These are phyloP conservation scores for Annona cherimola DNA, from an alignment of 164 flowering plant species.

Conservation along the genomic window DNA sequence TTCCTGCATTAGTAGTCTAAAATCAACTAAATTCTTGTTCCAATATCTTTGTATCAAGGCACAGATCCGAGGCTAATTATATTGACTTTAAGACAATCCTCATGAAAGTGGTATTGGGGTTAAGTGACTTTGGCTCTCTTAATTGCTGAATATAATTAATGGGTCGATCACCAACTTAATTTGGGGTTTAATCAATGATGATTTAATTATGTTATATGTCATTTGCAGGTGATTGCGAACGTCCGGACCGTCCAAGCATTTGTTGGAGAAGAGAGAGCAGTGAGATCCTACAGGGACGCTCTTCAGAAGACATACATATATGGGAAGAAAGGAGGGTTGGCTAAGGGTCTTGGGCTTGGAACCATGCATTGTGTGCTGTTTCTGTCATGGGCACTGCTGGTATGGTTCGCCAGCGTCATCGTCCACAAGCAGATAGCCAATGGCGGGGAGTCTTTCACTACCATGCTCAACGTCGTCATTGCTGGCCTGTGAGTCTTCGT, in stretches of 20 bases:
- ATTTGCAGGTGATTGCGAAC: constrained; percentile 73
- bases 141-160: too few relatives aligned
- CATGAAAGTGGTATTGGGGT: too few relatives aligned
- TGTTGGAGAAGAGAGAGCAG: constrained; percentile 87
- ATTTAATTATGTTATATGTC: too few relatives aligned
- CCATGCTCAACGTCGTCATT: constrained; percentile 98
- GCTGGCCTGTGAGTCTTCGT: constrained; percentile 76
- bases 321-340: constrained; percentile 81
- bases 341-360: constrained; percentile 93
- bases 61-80: too few relatives aligned
- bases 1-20: too few relatives aligned
- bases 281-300: constrained; percentile 53
- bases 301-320: constrained; percentile 60
- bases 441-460: constrained; percentile 97
- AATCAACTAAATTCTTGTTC: too few relatives aligned
- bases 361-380: constrained; percentile 79
- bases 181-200: too few relatives aligned
- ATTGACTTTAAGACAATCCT: too few relatives aligned
- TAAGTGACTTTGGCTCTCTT: too few relatives aligned
- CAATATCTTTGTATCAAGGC: too few relatives aligned
- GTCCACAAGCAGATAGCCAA: constrained; percentile 84
- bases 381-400: constrained; percentile 92
- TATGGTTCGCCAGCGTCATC: constrained; percentile 84
- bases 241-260: constrained; percentile 96
- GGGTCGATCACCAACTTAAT: too few relatives aligned